Evolutionary conservation across 768 basidiomycete genomes (phyloP).

Genomic region (Rhodosporidiobolus sp.): DNA sequence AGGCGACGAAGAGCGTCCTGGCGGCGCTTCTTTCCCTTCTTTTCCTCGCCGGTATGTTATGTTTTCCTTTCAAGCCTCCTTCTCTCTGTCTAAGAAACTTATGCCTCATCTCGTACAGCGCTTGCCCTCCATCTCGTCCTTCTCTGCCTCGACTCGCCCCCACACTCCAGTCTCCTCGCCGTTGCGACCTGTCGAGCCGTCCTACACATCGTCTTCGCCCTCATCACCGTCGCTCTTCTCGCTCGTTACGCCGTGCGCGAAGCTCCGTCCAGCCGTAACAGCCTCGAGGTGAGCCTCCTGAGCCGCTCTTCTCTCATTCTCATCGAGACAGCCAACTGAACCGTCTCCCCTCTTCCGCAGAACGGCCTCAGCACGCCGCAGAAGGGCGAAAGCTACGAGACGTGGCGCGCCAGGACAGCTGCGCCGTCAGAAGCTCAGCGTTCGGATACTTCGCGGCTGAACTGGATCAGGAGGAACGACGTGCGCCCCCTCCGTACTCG

Average conservation of each 20-base stretch:
- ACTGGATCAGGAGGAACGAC: neutral
- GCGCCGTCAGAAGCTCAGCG: neutral
- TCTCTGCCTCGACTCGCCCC: neutral
- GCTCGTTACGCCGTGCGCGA: neutral
- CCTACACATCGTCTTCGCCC: constrained; percentile 14
- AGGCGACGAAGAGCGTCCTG: neutral
- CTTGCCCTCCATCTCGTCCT: constrained; percentile 16
- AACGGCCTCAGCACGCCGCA: neutral
- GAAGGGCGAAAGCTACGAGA: neutral
- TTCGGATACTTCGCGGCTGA: neutral
- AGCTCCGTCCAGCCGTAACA: neutral
- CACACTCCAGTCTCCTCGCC: neutral
- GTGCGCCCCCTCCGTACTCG: too few species aligned
- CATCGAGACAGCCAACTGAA: too few species aligned
- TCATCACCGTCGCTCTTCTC: neutral
- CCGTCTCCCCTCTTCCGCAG: too few species aligned
- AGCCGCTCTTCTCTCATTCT: too few species aligned
- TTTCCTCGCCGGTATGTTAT: neutral
- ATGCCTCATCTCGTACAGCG: neutral
- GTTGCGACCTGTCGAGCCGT: constrained; percentile 6
- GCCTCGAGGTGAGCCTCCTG: too few species aligned
- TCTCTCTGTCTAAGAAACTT: too few species aligned
- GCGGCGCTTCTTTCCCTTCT: neutral
- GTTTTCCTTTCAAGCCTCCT: neutral
- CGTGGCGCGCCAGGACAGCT: neutral